Evolutionary conservation across 2,329 filamentous ascomycete species (phyloP).

Genomic region (Ophiostoma pallidulum): DNA sequence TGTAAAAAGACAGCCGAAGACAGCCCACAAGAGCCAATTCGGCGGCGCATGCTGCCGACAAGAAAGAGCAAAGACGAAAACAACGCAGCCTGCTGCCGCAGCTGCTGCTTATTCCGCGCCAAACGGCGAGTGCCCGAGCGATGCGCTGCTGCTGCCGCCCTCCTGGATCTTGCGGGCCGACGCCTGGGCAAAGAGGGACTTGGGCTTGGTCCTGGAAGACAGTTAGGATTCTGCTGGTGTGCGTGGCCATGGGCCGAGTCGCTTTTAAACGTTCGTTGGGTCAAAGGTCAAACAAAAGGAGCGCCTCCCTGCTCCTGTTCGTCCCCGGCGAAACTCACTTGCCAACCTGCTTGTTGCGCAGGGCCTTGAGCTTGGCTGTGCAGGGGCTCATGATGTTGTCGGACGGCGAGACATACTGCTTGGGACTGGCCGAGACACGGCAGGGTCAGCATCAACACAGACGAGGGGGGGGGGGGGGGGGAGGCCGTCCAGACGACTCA

Average conservation of each 20-base stretch:
- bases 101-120: not conserved
- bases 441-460: not conserved
- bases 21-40: no score
- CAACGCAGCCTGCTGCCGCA: no score
- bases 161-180: slow-evolving; percentile 51
- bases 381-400: slow-evolving; percentile 84
- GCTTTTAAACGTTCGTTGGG: no score
- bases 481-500: slow-evolving; percentile 32
- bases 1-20: not conserved
- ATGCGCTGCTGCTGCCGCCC: slow-evolving; percentile 34
- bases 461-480: no score
- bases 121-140: slow-evolving; percentile 6
- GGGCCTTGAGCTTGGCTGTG: slow-evolving; percentile 69
- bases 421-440: slow-evolving; percentile 18
- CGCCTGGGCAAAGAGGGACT: slow-evolving; percentile 57
- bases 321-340: no score
- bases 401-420: slow-evolving; percentile 66
- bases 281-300: no score
- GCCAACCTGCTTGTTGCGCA: slow-evolving; percentile 69
- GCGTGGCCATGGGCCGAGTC: no score
- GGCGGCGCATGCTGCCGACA: not conserved
- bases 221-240: not conserved
- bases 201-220: slow-evolving; percentile 49
- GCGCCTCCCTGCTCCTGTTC: not conserved
- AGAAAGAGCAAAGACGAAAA: not conserved